Conservation (phyloP, 495 filamentous ascomycete species). For the Podospora tetraspora region DNA sequence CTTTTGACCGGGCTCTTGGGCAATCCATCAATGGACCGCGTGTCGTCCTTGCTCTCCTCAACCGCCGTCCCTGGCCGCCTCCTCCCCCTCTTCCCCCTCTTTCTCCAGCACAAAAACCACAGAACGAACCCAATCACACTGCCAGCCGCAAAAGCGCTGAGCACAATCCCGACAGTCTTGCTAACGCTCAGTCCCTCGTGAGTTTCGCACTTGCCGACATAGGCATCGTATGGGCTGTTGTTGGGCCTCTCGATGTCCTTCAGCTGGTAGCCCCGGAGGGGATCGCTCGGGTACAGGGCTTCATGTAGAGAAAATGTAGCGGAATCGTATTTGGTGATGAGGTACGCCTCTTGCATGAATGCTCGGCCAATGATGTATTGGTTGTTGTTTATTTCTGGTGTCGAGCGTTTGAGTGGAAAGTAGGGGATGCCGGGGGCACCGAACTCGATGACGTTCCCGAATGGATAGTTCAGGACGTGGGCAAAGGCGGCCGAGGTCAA, state of each 20-base stretch:
- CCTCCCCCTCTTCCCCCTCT: constrained; percentile 18
- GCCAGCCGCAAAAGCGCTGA: constrained; percentile 41
- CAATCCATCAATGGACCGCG: constrained; percentile 16
- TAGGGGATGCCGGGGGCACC: constrained; percentile 47
- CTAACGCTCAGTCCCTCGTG: constrained; percentile 40
- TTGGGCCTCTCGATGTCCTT: constrained; percentile 42
- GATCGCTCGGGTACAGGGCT: constrained; percentile 47
- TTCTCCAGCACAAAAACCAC: constrained; percentile 31
- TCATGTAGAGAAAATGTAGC: constrained; percentile 55
- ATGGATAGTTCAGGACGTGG: constrained; percentile 53
- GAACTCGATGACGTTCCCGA: constrained; percentile 44
- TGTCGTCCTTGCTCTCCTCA: constrained; percentile 26
- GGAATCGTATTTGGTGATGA: constrained; percentile 62
- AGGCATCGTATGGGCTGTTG: constrained; percentile 42
- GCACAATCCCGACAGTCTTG: constrained; percentile 36
- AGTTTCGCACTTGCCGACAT: constrained; percentile 9
- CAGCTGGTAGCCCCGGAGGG: constrained; percentile 42
- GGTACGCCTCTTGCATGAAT: constrained; percentile 67
- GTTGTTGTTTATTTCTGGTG: constrained; percentile 41
- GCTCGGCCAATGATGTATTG: constrained; percentile 60
- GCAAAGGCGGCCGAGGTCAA: constrained; percentile 62
- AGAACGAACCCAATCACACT: constrained; percentile 35
- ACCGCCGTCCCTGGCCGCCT: constrained; percentile 10
- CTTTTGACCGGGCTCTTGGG: constrained; percentile 28
- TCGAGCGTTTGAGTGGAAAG: constrained; percentile 53